These are phyloP conservation scores for Amborella trichopoda DNA, from an alignment of 164 flowering plant species.

Conservation along the genomic window DNA sequence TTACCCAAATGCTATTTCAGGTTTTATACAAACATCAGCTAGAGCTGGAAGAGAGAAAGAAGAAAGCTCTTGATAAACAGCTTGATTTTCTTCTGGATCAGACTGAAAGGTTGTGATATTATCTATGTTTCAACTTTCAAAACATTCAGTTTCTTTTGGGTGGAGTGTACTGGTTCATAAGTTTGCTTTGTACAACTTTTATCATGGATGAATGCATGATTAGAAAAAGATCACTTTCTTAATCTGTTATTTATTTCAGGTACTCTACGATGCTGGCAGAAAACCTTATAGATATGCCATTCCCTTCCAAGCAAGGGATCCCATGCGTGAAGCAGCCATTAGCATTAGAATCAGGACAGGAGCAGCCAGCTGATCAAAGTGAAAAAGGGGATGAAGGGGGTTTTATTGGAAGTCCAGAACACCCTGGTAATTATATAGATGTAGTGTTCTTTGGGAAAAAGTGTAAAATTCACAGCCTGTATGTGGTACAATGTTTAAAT, in stretches of 20 bases:
- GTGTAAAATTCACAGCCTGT: too few species aligned
- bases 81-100: constrained; percentile 95
- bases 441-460: too few species aligned
- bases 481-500: too few species aligned
- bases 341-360: constrained; percentile 13
- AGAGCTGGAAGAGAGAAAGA: constrained; percentile 85
- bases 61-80: constrained; percentile 89
- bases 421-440: constrained; percentile 19
- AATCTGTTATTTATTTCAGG: constrained; percentile 27
- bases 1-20: too few species aligned
- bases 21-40: constrained; percentile 93
- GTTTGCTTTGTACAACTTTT: background rate
- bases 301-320: constrained; percentile 6
- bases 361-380: constrained; percentile 14
- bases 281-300: constrained; percentile 61
- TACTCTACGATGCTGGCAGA: constrained; percentile 99
- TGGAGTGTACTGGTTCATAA: background rate
- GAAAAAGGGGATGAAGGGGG: constrained; percentile 15
- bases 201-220: background rate
- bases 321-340: constrained; percentile 17
- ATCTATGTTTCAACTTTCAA: background rate
- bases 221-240: background rate
- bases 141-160: background rate
- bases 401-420: constrained; percentile 8
- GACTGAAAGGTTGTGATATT: constrained; percentile 77